Percentiles rank a stretch among this genome's conserved stretches.
phyloP scores from a whole-genome alignment of 805 yeast genomes.

The Candida broadrunensis region DNA sequence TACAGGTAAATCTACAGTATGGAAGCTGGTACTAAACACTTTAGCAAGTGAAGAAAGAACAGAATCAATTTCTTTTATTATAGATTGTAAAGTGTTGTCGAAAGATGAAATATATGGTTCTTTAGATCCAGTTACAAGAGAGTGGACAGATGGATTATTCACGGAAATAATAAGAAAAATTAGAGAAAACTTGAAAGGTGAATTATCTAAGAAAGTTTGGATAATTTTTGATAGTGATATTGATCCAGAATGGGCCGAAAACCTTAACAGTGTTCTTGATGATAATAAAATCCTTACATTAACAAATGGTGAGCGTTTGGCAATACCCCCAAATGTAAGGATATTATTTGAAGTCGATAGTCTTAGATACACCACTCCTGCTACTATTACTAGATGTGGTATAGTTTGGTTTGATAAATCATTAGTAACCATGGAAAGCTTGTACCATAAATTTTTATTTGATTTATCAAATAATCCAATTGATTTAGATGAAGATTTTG shows the following conservation, averaged over 20 bases:
- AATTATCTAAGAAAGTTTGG: slow-evolving; percentile 58
- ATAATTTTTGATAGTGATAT: slow-evolving; percentile 88
- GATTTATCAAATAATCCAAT: slow-evolving; percentile 13
- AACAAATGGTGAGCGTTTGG: slow-evolving; percentile 85
- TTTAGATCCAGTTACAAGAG: slow-evolving; percentile 74
- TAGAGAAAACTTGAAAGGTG: slow-evolving; percentile 56
- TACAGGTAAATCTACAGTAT: slow-evolving; percentile 63
- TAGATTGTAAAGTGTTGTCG: slow-evolving; percentile 75
- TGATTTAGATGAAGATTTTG: slow-evolving; percentile 7
- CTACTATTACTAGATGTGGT: slow-evolving; percentile 91
- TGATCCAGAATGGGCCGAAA: slow-evolving; percentile 93
- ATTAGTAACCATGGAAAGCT: slow-evolving; percentile 14
- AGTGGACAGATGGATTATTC: slow-evolving; percentile 89
- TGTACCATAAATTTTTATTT: slow-evolving; percentile 13
- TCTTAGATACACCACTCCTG: slow-evolving; percentile 72
- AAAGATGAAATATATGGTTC: slow-evolving; percentile 69
- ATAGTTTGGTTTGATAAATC: slow-evolving; percentile 67
- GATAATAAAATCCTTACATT: slow-evolving; percentile 79
- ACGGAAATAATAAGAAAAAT: slow-evolving; percentile 64
- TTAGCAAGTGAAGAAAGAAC: slow-evolving; percentile 29
- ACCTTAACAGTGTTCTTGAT: slow-evolving; percentile 84
- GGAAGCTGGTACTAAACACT: slow-evolving; percentile 48
- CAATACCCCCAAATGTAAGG: slow-evolving; percentile 59
- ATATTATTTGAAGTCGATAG: slow-evolving; percentile 75
- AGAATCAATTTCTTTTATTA: slow-evolving; percentile 39